Percentiles rank a stretch among this genome's conserved stretches.
Evolutionary conservation across 257 asterid genomes (phyloP).

Genomic region (Lavandula angustifolia): DNA sequence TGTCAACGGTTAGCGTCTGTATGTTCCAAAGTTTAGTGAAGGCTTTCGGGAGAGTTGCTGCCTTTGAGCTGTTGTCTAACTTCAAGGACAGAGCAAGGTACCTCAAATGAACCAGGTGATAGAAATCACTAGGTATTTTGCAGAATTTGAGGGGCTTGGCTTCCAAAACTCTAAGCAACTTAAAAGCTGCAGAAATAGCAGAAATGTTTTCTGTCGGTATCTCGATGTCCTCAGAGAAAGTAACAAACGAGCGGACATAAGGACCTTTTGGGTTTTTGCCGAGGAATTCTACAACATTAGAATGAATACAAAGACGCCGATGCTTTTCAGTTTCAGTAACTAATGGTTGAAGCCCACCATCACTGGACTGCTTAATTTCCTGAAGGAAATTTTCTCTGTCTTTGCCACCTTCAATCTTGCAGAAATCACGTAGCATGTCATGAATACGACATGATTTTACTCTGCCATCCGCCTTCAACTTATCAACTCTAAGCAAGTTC

Average conservation of each 20-base stretch:
- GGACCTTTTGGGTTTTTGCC: conserved; percentile 21
- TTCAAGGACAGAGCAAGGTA: conserved; percentile 36
- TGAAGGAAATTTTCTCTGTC: conserved; percentile 30
- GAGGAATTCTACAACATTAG: conserved; percentile 26
- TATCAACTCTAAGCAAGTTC: conserved; percentile 18
- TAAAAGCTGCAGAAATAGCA: conserved; percentile 37
- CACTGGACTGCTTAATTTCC: conserved; percentile 32
- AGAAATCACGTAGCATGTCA: conserved; percentile 32
- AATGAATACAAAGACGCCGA: conserved; percentile 44
- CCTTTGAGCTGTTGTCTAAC: conserved; percentile 9
- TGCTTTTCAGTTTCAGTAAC: conserved; percentile 7
- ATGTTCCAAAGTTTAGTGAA: conserved; percentile 43
- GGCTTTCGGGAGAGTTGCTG: conserved; percentile 26
- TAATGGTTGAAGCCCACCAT: conserved; percentile 16
- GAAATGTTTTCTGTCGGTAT: conserved; percentile 25
- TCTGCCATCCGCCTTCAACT: conserved; percentile 24
- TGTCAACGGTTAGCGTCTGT: conserved; percentile 40
- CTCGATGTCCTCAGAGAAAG: conserved; percentile 29
- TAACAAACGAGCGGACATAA: conserved; percentile 42
- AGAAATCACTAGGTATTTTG: conserved; percentile 30
- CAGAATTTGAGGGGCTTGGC: conserved; percentile 34
- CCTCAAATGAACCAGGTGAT: conserved; percentile 39
- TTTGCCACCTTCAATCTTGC: conserved; percentile 23
- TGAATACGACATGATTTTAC: conserved; percentile 34
- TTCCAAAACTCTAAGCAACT: conserved; percentile 47